phyloP scores from a whole-genome alignment of 108 stramenopile genomes.

The Poteriospumella lacustris region DNA sequence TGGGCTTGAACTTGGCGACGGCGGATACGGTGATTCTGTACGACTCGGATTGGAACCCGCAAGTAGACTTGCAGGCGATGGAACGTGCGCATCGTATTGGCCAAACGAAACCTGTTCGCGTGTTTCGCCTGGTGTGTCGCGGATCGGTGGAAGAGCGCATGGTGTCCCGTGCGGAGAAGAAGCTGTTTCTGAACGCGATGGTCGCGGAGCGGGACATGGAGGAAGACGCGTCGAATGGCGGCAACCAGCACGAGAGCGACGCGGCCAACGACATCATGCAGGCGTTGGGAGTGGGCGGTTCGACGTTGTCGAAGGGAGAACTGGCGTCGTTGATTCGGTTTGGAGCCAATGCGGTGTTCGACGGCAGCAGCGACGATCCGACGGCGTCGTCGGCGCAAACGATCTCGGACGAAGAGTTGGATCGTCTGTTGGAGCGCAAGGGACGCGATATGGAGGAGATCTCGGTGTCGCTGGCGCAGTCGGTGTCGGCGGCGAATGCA shows the following conservation, averaged over 20 bases:
- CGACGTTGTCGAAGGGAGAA: slow-evolving; percentile 44
- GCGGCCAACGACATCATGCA: slow-evolving; percentile 11
- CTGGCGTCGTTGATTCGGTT: slow-evolving; percentile 46
- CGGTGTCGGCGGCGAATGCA: slow-evolving; percentile 17
- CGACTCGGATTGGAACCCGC: slow-evolving; percentile 93
- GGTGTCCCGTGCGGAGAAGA: slow-evolving; percentile 72
- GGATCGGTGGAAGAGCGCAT: slow-evolving; percentile 59
- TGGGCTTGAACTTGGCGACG: slow-evolving; percentile 72
- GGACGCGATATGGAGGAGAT: background rate
- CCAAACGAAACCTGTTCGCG: slow-evolving; percentile 52
- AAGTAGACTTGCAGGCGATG: slow-evolving; percentile 58
- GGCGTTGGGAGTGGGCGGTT: slow-evolving; percentile 31
- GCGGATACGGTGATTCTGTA: slow-evolving; percentile 93
- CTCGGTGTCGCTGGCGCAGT: background rate
- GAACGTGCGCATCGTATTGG: slow-evolving; percentile 51
- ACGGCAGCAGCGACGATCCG: slow-evolving; percentile 13
- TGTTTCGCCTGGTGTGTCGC: slow-evolving; percentile 45
- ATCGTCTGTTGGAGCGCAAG: slow-evolving; percentile 30
- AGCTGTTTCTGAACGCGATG: slow-evolving; percentile 68
- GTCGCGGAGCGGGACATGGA: slow-evolving; percentile 48
- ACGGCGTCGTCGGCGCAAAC: background rate
- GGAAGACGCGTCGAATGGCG: slow-evolving; percentile 27
- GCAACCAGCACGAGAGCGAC: slow-evolving; percentile 30
- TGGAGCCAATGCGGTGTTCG: slow-evolving; percentile 44
- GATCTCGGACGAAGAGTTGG: slow-evolving; percentile 41